Evolutionary conservation across 1,284 basidiomycete genomes (phyloP).

Genomic region (Wallemia mellicola): DNA sequence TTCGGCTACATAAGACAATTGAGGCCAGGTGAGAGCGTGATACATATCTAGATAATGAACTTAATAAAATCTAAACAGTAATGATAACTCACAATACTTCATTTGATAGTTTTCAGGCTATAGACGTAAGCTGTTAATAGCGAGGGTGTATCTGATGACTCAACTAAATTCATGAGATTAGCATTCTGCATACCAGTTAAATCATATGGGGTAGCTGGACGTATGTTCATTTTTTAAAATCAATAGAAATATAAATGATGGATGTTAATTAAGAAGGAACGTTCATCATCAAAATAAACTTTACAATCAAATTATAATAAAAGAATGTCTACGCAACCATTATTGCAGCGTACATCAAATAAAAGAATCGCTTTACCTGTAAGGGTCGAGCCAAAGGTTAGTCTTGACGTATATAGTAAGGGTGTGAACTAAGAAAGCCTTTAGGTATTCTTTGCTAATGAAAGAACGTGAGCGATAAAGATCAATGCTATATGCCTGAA

Average conservation of each 20-base stretch:
- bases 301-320: background rate
- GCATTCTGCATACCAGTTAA: conserved; percentile 71
- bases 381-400: conserved; percentile 62
- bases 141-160: no score
- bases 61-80: background rate
- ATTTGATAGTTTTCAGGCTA: background rate
- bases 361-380: conserved; percentile 88
- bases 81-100: conserved; percentile 1
- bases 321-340: conserved; percentile 85
- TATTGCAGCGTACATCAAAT: conserved; percentile 77
- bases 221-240: conserved; percentile 17
- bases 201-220: conserved; percentile 25
- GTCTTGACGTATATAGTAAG: background rate
- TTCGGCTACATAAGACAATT: conserved; percentile 76
- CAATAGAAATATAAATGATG: no score
- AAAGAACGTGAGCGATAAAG: conserved; percentile 20
- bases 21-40: conserved; percentile 70
- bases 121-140: no score
- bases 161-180: conserved; percentile 50
- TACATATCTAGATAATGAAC: conserved; percentile 37
- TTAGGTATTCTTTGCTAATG: conserved; percentile 61
- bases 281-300: background rate
- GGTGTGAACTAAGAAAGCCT: background rate
- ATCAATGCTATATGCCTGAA: background rate
- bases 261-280: background rate